Conservation (phyloP, 352 stramenopile species). For the Pythium volutum region DNA sequence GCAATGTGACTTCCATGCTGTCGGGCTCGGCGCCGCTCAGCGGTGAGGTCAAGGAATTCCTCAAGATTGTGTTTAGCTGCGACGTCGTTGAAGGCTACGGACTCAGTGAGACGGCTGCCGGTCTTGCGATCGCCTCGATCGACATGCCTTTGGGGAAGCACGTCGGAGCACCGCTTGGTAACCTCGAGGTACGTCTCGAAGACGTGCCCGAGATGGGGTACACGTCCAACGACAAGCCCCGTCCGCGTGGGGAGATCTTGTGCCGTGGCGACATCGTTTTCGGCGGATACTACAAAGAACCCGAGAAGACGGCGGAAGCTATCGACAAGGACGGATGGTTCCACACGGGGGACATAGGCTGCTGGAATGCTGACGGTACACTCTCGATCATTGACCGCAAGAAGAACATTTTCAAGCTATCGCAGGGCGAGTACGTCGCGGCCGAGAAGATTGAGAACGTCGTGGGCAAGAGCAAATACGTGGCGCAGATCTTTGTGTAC, state of each 20-base stretch:
- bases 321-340: conserved; percentile 94
- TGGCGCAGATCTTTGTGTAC: conserved; percentile 94
- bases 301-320: conserved; percentile 85
- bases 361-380: conserved; percentile 91
- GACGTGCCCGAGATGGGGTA: conserved; percentile 98
- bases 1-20: conserved; percentile 87
- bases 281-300: conserved; percentile 94
- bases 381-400: conserved; percentile 89
- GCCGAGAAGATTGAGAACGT: conserved; percentile 96
- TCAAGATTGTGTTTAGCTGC: conserved; percentile 91
- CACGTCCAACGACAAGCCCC: conserved; percentile 43
- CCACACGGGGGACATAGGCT: conserved; percentile 96
- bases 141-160: conserved; percentile 65
- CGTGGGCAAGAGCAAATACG: conserved; percentile 87
- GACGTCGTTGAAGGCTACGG: conserved; percentile 94
- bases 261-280: conserved; percentile 83
- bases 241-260: conserved; percentile 81
- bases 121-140: conserved; percentile 34
- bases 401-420: conserved; percentile 94
- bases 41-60: conserved; percentile 92
- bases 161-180: conserved; percentile 86
- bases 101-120: conserved; percentile 83
- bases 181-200: conserved; percentile 89
- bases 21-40: conserved; percentile 92
- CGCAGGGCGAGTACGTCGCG: conserved; percentile 95